Conservation (phyloP, 148 eudicot species). For the Rhododendron ovatum region DNA sequence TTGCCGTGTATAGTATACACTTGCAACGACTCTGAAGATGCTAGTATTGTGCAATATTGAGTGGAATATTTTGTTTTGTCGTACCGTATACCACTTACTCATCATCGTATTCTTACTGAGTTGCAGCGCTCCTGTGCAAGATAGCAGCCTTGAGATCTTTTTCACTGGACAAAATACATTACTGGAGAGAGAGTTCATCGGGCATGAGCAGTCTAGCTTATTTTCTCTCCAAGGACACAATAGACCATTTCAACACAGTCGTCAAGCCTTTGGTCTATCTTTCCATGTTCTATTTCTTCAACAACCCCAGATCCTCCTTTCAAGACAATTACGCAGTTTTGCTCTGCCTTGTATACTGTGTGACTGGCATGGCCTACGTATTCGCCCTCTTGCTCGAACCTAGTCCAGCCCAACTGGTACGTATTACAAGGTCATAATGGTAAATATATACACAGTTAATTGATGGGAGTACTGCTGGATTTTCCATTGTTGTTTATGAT, state of each 20-base stretch:
- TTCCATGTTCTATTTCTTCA: slow-evolving; percentile 89
- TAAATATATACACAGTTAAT: neutral
- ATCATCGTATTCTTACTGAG: neutral
- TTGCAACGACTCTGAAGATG: neutral
- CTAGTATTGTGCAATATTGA: neutral
- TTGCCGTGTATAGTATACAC: neutral
- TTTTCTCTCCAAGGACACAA: slow-evolving; percentile 82
- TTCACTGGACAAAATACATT: slow-evolving; percentile 74
- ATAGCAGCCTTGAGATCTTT: slow-evolving; percentile 87
- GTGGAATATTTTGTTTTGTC: neutral
- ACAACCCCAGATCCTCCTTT: slow-evolving; percentile 85
- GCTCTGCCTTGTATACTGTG: slow-evolving; percentile 89
- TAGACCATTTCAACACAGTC: slow-evolving; percentile 66
- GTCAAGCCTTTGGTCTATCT: slow-evolving; percentile 89
- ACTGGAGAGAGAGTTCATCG: slow-evolving; percentile 78
- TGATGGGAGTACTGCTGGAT: neutral
- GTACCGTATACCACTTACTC: neutral
- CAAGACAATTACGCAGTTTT: slow-evolving; percentile 58
- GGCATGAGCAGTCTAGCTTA: slow-evolving; percentile 91
- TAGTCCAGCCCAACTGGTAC: slow-evolving; percentile 84
- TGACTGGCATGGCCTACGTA: slow-evolving; percentile 85
- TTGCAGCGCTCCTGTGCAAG: slow-evolving; percentile 81
- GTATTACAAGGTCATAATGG: slow-evolving; percentile 4
- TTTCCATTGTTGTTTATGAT: neutral
- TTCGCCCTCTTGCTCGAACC: slow-evolving; percentile 77